Evolutionary conservation across 177 flowering plant species (phyloP).

Genomic region (Vitis hybrid): DNA sequence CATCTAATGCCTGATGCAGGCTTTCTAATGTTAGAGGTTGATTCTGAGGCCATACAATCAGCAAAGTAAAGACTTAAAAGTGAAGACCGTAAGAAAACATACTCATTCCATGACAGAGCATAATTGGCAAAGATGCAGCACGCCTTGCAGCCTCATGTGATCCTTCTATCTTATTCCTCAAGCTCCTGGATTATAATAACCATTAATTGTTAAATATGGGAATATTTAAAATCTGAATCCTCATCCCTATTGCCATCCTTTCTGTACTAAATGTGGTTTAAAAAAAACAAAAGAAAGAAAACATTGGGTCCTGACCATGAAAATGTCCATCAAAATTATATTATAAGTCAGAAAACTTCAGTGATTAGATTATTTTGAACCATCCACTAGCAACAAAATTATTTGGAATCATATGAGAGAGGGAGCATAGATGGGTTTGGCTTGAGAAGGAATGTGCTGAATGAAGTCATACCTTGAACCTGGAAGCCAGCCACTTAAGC

Average conservation of each 20-base stretch:
- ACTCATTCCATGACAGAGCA: conserved; percentile 88
- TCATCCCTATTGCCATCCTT: neutral
- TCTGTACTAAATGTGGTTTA: too few species aligned
- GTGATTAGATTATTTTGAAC: neutral
- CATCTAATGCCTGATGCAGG: too few species aligned
- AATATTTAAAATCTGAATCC: neutral
- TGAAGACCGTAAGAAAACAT: conserved; percentile 14
- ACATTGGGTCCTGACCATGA: neutral
- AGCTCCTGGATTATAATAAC: conserved; percentile 43
- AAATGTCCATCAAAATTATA: neutral
- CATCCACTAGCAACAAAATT: too few species aligned
- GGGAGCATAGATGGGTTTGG: neutral
- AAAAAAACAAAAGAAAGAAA: neutral
- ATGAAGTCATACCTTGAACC: conserved; percentile 57
- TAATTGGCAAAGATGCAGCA: conserved; percentile 83
- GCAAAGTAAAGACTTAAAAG: neutral
- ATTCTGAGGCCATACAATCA: too few species aligned
- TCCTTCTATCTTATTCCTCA: conserved; percentile 71
- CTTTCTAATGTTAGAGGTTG: too few species aligned
- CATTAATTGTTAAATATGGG: neutral
- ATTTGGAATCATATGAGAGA: neutral
- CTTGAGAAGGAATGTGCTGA: neutral
- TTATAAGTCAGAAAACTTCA: neutral
- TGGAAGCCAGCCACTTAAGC: conserved; percentile 99
- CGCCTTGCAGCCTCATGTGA: conserved; percentile 83